phyloP scores from a whole-genome alignment of 2,329 filamentous ascomycete species.

The Neophaeococcomyces aloes region DNA sequence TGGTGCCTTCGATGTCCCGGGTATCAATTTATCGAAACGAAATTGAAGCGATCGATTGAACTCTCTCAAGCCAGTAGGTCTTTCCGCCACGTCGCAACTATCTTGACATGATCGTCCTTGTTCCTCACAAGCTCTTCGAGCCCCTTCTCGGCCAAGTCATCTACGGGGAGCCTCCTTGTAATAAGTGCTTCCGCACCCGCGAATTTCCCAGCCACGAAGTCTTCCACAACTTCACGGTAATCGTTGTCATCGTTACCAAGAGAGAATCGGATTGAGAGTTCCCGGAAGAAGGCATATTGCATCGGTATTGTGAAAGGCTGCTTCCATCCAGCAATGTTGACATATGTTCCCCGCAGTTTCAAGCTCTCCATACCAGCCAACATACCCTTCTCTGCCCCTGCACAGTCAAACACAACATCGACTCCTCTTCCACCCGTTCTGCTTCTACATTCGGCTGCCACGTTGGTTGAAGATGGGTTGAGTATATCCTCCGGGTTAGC shows the following conservation, averaged over 20 bases:
- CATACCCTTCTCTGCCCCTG: conserved; percentile 42
- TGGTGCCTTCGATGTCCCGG: too few species aligned
- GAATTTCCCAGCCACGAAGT: conserved; percentile 25
- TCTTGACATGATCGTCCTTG: conserved; percentile 29
- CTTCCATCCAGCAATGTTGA: conserved; percentile 48
- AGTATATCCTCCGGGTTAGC: conserved; percentile 37
- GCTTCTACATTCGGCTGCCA: conserved; percentile 28
- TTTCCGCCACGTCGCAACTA: conserved; percentile 21
- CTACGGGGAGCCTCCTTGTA: conserved; percentile 25
- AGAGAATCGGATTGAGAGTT: conserved; percentile 24
- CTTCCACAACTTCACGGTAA: conserved; percentile 26
- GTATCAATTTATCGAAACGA: too few species aligned
- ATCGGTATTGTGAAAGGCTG: conserved; percentile 30
- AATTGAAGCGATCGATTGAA: too few species aligned
- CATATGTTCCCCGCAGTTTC: conserved; percentile 39
- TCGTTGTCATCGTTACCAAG: conserved; percentile 26
- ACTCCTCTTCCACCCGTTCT: conserved; percentile 33
- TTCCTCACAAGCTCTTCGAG: conserved; percentile 26
- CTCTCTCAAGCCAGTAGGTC: too few species aligned
- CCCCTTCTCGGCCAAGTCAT: conserved; percentile 25
- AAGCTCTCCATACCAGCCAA: conserved; percentile 39
- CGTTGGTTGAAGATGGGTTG: conserved; percentile 40
- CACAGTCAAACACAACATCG: conserved; percentile 43
- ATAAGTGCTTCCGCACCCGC: conserved; percentile 26
- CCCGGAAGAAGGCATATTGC: conserved; percentile 23